Evolutionary conservation across 495 filamentous ascomycete genomes (phyloP).

Genomic region (Xylaria venustula): DNA sequence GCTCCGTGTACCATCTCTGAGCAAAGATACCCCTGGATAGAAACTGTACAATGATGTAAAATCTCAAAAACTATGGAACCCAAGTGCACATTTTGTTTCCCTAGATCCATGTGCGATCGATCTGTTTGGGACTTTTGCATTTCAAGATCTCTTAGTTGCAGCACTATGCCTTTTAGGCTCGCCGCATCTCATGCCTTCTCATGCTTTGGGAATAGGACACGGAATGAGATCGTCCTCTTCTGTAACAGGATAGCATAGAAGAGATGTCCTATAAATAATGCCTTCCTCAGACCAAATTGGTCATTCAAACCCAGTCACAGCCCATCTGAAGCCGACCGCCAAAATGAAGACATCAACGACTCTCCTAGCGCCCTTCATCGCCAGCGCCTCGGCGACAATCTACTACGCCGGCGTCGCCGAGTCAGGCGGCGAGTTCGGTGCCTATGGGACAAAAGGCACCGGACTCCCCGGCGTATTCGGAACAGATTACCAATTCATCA

Average conservation of each 20-base stretch:
- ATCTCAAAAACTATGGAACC: neutral
- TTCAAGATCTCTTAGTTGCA: neutral
- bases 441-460: slow-evolving; percentile 43
- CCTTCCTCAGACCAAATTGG: neutral
- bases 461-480: slow-evolving; percentile 51
- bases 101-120: neutral
- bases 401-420: slow-evolving; percentile 55
- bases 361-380: slow-evolving; percentile 28
- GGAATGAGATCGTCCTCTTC: neutral
- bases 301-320: neutral
- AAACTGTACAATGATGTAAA: slow-evolving; percentile 4
- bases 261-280: slow-evolving; percentile 11
- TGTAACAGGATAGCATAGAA: neutral
- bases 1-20: slow-evolving; percentile 9
- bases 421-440: slow-evolving; percentile 53
- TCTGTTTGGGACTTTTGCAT: neutral
- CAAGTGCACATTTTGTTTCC: neutral
- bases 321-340: neutral
- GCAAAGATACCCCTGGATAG: slow-evolving; percentile 14
- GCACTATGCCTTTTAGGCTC: neutral
- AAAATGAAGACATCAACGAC: slow-evolving; percentile 32
- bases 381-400: slow-evolving; percentile 44
- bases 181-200: neutral
- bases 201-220: neutral
- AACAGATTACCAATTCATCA: slow-evolving; percentile 53